These are phyloP conservation scores for Eimeria necatrix DNA, from an alignment of 169 alveolate species.

Conservation along the genomic window DNA sequence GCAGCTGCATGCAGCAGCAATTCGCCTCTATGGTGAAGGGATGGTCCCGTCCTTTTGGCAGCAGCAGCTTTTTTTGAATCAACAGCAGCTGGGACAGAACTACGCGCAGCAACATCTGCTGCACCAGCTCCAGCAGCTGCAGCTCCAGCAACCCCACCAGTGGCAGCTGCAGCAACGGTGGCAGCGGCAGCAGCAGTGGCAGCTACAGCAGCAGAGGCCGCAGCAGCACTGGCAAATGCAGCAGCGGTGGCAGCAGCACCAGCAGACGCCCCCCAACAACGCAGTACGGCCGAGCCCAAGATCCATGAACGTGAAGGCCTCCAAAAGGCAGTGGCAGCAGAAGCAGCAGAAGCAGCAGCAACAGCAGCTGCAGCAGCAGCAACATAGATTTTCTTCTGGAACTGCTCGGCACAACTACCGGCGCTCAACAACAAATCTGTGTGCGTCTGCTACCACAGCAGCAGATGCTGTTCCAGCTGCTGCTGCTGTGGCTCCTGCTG, in stretches of 20 bases:
- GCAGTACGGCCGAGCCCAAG: background rate
- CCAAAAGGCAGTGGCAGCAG: conserved; percentile 14
- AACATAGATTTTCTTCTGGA: background rate
- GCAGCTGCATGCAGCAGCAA: conserved; percentile 57
- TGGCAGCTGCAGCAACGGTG: background rate
- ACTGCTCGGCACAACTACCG: background rate
- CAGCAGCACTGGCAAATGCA: background rate
- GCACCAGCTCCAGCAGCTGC: background rate
- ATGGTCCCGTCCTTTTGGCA: conserved; percentile 29
- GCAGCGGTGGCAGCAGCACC: background rate
- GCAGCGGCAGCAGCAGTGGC: background rate
- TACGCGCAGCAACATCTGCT: conserved; percentile 1
- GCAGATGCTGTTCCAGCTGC: too few species aligned
- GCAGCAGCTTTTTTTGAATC: background rate
- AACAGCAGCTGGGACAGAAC: conserved; percentile 3
- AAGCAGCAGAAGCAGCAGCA: conserved; percentile 8
- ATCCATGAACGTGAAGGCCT: background rate
- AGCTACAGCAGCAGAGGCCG: background rate
- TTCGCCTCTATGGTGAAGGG: conserved; percentile 31
- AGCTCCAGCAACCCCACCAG: background rate
- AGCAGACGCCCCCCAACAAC: background rate
- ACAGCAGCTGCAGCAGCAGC: background rate
- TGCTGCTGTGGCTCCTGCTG: too few species aligned
- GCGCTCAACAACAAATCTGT: background rate
- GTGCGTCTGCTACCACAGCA: background rate